Evolutionary conservation across 495 filamentous ascomycete genomes (phyloP).

Genomic region (Baudoinia panamericana): DNA sequence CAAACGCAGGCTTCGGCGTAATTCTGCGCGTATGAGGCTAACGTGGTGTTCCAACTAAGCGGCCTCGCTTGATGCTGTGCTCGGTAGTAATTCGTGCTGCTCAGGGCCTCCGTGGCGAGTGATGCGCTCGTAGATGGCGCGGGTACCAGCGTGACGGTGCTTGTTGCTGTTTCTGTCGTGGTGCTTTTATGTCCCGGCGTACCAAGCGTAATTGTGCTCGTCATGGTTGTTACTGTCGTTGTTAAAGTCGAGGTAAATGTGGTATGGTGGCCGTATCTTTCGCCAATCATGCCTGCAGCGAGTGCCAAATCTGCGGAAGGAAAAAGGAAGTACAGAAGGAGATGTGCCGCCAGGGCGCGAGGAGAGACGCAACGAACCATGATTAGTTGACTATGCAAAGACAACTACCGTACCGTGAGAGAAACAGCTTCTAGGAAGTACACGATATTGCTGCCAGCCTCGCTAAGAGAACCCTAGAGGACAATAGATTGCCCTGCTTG

Average conservation of each 20-base stretch:
- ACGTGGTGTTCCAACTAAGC: constrained; percentile 52
- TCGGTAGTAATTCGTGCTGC: constrained; percentile 57
- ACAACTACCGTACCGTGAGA: too few relatives aligned
- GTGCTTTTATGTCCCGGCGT: neutral
- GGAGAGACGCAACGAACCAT: neutral
- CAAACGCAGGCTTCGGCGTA: constrained; percentile 46
- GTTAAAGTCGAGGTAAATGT: constrained; percentile 8
- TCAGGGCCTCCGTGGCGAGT: constrained; percentile 28
- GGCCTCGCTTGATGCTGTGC: constrained; percentile 45
- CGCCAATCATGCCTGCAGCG: neutral
- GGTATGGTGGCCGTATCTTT: constrained; percentile 5
- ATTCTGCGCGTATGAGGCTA: constrained; percentile 41
- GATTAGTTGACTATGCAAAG: too few relatives aligned
- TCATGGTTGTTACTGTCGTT: constrained; percentile 8
- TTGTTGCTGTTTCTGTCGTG: constrained; percentile 1
- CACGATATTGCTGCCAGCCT: too few relatives aligned
- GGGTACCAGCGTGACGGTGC: neutral
- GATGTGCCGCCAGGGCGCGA: constrained; percentile 6
- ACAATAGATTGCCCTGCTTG: too few relatives aligned
- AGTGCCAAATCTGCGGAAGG: neutral
- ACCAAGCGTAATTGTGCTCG: constrained; percentile 7
- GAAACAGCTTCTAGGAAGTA: too few relatives aligned
- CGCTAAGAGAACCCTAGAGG: too few relatives aligned
- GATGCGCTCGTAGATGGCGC: constrained; percentile 2
- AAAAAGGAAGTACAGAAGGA: neutral